Conservation (phyloP, 805 yeast genomes). For the Diddensiella transvaalensis region DNA sequence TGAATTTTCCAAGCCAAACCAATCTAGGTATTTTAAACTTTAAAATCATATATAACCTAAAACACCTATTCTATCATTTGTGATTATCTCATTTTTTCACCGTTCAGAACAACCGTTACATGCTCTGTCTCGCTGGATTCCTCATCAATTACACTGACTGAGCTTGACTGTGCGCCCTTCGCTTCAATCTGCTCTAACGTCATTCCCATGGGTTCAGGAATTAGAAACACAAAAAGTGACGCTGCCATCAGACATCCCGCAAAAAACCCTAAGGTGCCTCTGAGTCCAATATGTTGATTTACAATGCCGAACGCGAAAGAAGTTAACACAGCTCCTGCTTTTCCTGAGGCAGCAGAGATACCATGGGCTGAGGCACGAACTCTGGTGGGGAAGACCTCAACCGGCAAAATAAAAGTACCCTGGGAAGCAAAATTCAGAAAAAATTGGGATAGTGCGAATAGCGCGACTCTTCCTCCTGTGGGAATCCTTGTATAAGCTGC, state of each 20-base stretch:
- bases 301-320: constrained; percentile 13
- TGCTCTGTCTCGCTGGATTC: neutral
- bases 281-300: constrained; percentile 6
- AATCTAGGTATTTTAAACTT: no score
- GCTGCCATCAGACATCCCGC: constrained; percentile 6
- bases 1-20: no score
- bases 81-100: neutral
- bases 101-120: neutral
- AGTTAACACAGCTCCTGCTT: constrained; percentile 89
- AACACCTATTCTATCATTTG: no score
- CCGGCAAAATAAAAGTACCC: constrained; percentile 87
- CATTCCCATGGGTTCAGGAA: constrained; percentile 7
- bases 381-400: constrained; percentile 91
- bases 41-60: neutral
- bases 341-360: constrained; percentile 88
- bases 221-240: constrained; percentile 1
- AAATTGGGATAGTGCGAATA: constrained; percentile 78
- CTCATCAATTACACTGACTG: neutral
- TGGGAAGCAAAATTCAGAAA: constrained; percentile 91
- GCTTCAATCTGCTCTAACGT: constrained; percentile 4
- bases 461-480: constrained; percentile 65
- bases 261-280: constrained; percentile 8
- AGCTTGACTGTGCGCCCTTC: neutral
- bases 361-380: constrained; percentile 96
- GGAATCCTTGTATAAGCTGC: constrained; percentile 72